Conservation (phyloP, 78 protist species). For the Dictyostelium citrinum region DNA sequence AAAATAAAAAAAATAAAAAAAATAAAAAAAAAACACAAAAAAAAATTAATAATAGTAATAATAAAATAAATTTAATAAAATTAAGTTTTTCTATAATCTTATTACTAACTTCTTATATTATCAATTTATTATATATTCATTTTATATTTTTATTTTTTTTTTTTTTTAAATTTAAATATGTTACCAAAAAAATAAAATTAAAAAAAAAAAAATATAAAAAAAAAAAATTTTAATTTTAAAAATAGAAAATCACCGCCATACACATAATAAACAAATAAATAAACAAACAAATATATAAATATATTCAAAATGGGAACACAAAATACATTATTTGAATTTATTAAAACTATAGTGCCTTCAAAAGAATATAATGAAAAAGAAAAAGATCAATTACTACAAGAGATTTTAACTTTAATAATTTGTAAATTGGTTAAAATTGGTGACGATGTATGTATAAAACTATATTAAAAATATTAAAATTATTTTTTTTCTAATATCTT, state of each 20-base stretch:
- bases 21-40: no score
- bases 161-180: no score
- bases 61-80: no score
- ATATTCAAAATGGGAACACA: neutral
- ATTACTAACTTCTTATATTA: no score
- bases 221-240: neutral
- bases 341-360: neutral
- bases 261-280: no score
- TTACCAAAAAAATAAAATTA: no score
- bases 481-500: neutral
- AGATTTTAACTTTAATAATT: constrained; percentile 19
- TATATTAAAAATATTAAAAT: no score
- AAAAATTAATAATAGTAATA: no score
- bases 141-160: no score
- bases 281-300: neutral
- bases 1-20: neutral
- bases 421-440: constrained; percentile 26
- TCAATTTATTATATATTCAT: no score
- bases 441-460: constrained; percentile 52
- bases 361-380: constrained; percentile 27
- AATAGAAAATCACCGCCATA: neutral
- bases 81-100: no score
- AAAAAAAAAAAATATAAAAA: neutral
- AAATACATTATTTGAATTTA: neutral
- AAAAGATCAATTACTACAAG: constrained; percentile 9